Base-by-base conservation (phyloP, 164 flowering plant species). In the Aristolochia californica region DNA sequence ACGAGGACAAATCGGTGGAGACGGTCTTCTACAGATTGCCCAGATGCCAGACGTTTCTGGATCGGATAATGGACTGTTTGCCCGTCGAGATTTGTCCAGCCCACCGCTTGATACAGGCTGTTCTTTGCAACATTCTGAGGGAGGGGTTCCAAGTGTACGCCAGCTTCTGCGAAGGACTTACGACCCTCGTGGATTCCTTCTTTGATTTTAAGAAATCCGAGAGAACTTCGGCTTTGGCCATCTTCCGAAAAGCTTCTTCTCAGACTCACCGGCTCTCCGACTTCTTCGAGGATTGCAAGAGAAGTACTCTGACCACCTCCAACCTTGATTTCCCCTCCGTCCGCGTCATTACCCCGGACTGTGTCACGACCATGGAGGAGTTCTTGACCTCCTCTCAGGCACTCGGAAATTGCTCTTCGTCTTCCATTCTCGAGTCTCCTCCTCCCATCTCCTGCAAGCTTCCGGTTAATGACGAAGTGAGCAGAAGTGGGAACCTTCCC, bases 91-190 rank as follows among this genome's bases (percentile, higher is more conserved):
- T 55, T 58, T n/a, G n/a, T n/a, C n/a, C n/a, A n/a, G n/a, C n/a
- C n/a, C n/a, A n/a, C n/a, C n/a, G n/a, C n/a, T n/a, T n/a, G n/a
- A n/a, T n/a, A n/a, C n/a, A 67, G 56, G 69, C 77, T 24, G 73
- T 74, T 45, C 68, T 82, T 69, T 53, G 53, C 64, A 64, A 64
- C 60, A 77, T 73, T 59, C 62, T 85, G 50, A 77, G 75, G 62
- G 91, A 85, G 71, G 78, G 86, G 62, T 80, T 80, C 60, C 86
- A 82, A 71, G 69, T 85, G 43, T 82, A 85, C 71, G 63, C 43
- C 43, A 77, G 69, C 43, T 72, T 79, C 22, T 73, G 75, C 50
- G 91, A 85, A 58, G 80, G 80, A 26, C 67, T 85, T n/a, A 78
- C 84, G 12, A 71, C 75, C 53, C 68, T 85, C 16, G 57, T 70